A percentile compares a stretch with the other conserved stretches of the same genome.
phyloP scores from a whole-genome alignment of 2,329 filamentous ascomycete genomes.

The Trichoderma pleuroti region DNA sequence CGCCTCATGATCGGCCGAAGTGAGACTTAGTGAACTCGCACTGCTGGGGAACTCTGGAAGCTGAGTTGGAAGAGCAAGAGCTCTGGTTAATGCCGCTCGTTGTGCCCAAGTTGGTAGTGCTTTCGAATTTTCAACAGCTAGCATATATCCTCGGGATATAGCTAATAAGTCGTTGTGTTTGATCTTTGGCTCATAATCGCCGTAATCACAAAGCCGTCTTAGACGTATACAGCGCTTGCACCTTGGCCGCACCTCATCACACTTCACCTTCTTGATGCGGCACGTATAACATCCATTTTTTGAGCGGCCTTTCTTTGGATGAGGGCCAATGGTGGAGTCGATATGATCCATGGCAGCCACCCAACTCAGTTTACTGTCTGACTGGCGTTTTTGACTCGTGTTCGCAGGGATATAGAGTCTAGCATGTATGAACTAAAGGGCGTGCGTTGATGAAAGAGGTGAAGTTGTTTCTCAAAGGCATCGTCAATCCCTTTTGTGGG shows the following conservation, averaged over 20 bases:
- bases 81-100: conserved; percentile 14
- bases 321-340: neutral
- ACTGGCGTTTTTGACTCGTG: neutral
- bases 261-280: conserved; percentile 33
- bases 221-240: conserved; percentile 29
- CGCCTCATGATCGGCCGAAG: conserved; percentile 33
- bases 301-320: conserved; percentile 22
- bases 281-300: conserved; percentile 29
- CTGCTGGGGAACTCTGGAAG: conserved; percentile 21
- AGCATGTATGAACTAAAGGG: neutral
- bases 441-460: neutral
- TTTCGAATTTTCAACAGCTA: neutral
- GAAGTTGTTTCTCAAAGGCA: neutral
- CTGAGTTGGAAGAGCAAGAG: conserved; percentile 15
- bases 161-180: conserved; percentile 7
- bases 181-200: conserved; percentile 29
- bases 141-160: conserved; percentile 2
- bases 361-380: neutral
- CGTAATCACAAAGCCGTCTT: conserved; percentile 29
- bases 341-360: neutral
- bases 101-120: conserved; percentile 12
- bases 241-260: conserved; percentile 29
- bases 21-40: conserved; percentile 27
- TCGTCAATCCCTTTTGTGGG: neutral
- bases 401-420: neutral